phyloP scores from a whole-genome alignment of 1,139 yeast genomes.

The Lodderomyces theae region DNA sequence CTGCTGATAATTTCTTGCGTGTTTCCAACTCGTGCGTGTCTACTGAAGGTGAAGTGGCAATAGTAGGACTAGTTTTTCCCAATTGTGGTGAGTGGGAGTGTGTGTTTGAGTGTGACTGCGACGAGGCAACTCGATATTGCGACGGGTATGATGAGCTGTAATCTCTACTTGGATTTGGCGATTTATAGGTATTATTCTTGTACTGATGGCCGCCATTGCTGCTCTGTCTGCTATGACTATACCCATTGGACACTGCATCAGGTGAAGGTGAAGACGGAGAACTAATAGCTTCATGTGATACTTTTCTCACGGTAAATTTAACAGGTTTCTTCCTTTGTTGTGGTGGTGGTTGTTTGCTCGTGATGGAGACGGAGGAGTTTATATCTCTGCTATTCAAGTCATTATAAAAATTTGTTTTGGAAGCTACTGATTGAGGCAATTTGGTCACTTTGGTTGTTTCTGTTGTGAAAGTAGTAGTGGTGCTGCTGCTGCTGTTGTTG shows the following conservation, averaged over 20 bases:
- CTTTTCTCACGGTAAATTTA: slow-evolving; percentile 44
- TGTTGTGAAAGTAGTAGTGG: no score
- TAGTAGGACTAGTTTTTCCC: no score
- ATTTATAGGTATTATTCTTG: no score
- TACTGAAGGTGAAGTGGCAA: neutral
- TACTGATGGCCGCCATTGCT: neutral
- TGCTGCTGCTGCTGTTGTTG: no score
- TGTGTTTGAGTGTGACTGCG: no score
- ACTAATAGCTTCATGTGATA: slow-evolving; percentile 33
- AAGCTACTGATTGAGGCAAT: slow-evolving; percentile 14
- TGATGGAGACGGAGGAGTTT: no score
- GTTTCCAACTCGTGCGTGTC: slow-evolving; percentile 4
- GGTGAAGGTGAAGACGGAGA: slow-evolving; percentile 6
- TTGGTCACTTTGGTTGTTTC: slow-evolving; percentile 5
- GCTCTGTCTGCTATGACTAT: neutral
- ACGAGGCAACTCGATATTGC: neutral
- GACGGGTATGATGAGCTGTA: neutral
- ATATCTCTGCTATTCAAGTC: slow-evolving; percentile 6
- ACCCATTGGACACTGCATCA: neutral
- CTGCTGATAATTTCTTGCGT: slow-evolving; percentile 13
- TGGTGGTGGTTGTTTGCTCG: slow-evolving; percentile 8
- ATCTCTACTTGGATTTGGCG: neutral
- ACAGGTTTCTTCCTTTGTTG: slow-evolving; percentile 27
- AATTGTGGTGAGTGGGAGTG: neutral
- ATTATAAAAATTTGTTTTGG: slow-evolving; percentile 14